Base-by-base conservation (phyloP, 257 asterid genomes). In the Nicotiana undulata region DNA sequence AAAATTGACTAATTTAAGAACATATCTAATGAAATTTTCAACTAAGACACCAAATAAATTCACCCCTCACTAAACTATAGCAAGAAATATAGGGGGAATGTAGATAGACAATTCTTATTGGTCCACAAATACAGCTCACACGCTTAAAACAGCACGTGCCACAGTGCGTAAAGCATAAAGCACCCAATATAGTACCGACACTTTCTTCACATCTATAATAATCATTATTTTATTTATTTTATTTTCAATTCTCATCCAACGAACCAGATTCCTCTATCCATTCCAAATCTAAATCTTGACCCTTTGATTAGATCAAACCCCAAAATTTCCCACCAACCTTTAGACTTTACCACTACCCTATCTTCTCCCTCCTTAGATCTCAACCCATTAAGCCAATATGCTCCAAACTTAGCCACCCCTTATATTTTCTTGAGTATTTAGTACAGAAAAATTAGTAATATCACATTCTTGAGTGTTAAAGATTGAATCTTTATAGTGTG, bases 241-340 rank as follows among this genome's bases (percentile, higher is more conserved):
- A 32, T 76, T 77, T 66, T 17, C 76, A 24, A 24, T 78, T 81
- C 6, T 52, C 64, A 86, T 88, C 89, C 87, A 17, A 85, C 88
- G 75, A 84, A 22, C 49, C 81, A 63, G 37, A 61, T 81, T 78
- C 55, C 40, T 29, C 53, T 67, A 13, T 0, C 59, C 46, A 63
- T 70, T 44, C 9, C 90, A 89, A 90, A 91, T 91, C 98, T 88
- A 76, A 79, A 90, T 87, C 93, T 63, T 82, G 76, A 82, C 98
- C 97, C 20, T 93, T 76, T 63, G 79, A 63, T 81, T 88, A 80
- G 88, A 91, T 89, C 97, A 59, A 37, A 63, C 82, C 81, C 12
- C 18, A 29, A 9, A 53, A 44, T 65, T 31, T 56, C 18, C 22
- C 63, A 52, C 56, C 82, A 76, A 78, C 81, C 80, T 40, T 63